Evolutionary conservation across 2,329 filamentous ascomycete genomes (phyloP).

Genomic region (Calonectria leucothoes): DNA sequence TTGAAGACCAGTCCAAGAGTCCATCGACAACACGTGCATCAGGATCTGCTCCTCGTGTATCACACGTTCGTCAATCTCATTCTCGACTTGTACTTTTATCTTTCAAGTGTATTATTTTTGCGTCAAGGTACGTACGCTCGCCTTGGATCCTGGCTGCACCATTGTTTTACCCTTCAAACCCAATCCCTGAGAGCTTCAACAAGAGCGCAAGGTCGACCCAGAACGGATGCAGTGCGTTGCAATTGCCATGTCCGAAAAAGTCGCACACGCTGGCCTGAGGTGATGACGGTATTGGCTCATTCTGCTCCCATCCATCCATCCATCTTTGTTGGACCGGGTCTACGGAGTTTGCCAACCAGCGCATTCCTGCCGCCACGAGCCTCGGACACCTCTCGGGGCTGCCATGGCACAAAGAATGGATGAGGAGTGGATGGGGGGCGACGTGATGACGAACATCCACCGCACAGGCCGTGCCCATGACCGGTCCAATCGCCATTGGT

Average conservation of each 20-base stretch:
- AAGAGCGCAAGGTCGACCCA: slow-evolving; percentile 16
- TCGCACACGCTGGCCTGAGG: slow-evolving; percentile 25
- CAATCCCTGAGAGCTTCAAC: slow-evolving; percentile 22
- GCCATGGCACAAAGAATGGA: slow-evolving; percentile 33
- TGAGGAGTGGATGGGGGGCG: slow-evolving; percentile 40
- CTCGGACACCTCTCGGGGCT: slow-evolving; percentile 27
- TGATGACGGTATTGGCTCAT: slow-evolving; percentile 28
- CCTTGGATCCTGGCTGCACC: slow-evolving; percentile 24
- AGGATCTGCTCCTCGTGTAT: slow-evolving; percentile 27
- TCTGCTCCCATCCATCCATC: slow-evolving; percentile 22
- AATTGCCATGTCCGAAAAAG: slow-evolving; percentile 35
- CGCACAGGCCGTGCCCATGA: slow-evolving; percentile 35
- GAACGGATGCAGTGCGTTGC: neutral
- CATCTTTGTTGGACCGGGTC: slow-evolving; percentile 26
- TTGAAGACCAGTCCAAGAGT: slow-evolving; percentile 40
- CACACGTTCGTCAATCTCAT: slow-evolving; percentile 29
- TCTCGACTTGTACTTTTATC: slow-evolving; percentile 28
- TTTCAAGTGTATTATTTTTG: slow-evolving; percentile 35
- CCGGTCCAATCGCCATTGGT: slow-evolving; percentile 41
- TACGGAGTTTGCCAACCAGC: slow-evolving; percentile 30
- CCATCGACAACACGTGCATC: slow-evolving; percentile 37
- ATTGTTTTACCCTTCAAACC: slow-evolving; percentile 30
- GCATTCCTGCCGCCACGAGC: slow-evolving; percentile 27
- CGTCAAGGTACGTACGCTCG: slow-evolving; percentile 37
- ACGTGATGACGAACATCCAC: slow-evolving; percentile 41